Conservation (phyloP, 1,284 basidiomycete species). For the Kwoniella shivajii region DNA sequence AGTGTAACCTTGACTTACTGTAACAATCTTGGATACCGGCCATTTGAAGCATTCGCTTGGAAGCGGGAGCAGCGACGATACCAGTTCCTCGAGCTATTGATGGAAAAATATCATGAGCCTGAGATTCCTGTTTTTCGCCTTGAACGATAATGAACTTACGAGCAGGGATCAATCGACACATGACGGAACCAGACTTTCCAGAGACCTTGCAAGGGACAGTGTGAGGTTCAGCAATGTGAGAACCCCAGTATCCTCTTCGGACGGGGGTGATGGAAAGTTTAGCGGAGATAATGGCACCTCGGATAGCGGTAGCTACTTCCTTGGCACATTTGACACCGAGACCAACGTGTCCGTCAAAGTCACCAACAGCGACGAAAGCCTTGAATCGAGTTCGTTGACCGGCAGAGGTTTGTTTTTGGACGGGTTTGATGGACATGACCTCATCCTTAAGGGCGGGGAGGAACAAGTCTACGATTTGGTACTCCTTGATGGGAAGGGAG, state of each 20-base stretch:
- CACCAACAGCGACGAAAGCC: slow-evolving; percentile 99
- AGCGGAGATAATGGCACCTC: slow-evolving; percentile 97
- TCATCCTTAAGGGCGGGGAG: slow-evolving; percentile 98
- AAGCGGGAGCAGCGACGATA: slow-evolving; percentile 98
- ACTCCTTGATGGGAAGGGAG: slow-evolving; percentile 98
- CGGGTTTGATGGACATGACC: slow-evolving; percentile 99
- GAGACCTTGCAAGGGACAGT: slow-evolving; percentile 98
- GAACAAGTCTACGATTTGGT: slow-evolving; percentile 97
- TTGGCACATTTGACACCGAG: slow-evolving; percentile 99
- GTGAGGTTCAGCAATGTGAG: slow-evolving; percentile 96
- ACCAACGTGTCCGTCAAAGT: slow-evolving; percentile 97
- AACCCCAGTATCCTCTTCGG: slow-evolving; percentile 99
- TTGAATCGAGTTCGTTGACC: slow-evolving; percentile 99
- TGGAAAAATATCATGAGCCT: not conserved
- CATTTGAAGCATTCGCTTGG: slow-evolving; percentile 94
- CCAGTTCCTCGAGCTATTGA: slow-evolving; percentile 82
- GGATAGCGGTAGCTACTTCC: slow-evolving; percentile 99
- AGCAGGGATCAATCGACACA: slow-evolving; percentile 98
- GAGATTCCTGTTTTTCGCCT: not conserved
- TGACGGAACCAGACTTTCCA: slow-evolving; percentile 98
- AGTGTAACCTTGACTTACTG: slow-evolving; percentile 30
- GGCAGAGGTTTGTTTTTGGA: slow-evolving; percentile 99
- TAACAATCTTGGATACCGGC: slow-evolving; percentile 89
- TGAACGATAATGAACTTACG: slow-evolving; percentile 51
- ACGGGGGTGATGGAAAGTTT: slow-evolving; percentile 98